A percentile compares a stretch with the other conserved stretches of the same genome.
These are phyloP conservation scores for Gossypium raimondii DNA, from an alignment of 345 rosid genomes.

Conservation along the genomic window DNA sequence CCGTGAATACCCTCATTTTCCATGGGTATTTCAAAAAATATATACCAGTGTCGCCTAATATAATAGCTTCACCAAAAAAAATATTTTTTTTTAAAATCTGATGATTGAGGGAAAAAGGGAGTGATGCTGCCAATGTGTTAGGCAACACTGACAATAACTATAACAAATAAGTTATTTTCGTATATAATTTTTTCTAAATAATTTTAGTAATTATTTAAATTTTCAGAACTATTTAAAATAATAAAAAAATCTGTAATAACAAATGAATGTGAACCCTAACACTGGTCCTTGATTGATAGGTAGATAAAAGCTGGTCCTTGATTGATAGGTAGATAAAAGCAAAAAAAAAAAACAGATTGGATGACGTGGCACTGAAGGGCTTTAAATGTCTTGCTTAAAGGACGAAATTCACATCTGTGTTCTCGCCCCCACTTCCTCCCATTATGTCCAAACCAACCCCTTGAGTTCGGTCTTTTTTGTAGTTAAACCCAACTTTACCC, in stretches of 20 bases:
- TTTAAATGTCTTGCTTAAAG: conserved; percentile 20
- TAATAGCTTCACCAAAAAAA: no score
- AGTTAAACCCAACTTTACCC: neutral
- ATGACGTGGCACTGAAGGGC: conserved; percentile 19
- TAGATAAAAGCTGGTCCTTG: conserved; percentile 11
- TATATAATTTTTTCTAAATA: no score
- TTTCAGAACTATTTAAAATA: no score
- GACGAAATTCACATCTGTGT: conserved; percentile 23
- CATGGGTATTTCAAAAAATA: no score
- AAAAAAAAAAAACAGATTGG: neutral
- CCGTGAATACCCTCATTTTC: no score
- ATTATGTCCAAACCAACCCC: neutral
- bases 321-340: conserved; percentile 18
- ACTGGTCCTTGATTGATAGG: conserved; percentile 23
- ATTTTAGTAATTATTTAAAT: no score
- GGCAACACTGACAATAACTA: rapidly evolving
- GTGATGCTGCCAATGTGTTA: no score
- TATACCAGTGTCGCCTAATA: rapidly evolving
- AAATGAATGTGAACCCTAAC: conserved; percentile 15
- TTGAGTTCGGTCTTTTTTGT: neutral
- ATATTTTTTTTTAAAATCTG: no score
- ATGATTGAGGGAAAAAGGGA: no score
- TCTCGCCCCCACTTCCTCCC: neutral
- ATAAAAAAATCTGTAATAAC: no score
- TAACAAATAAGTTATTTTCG: no score